Base-by-base conservation (phyloP, 257 asterid genomes). In the Nicotiana obtusifolia region DNA sequence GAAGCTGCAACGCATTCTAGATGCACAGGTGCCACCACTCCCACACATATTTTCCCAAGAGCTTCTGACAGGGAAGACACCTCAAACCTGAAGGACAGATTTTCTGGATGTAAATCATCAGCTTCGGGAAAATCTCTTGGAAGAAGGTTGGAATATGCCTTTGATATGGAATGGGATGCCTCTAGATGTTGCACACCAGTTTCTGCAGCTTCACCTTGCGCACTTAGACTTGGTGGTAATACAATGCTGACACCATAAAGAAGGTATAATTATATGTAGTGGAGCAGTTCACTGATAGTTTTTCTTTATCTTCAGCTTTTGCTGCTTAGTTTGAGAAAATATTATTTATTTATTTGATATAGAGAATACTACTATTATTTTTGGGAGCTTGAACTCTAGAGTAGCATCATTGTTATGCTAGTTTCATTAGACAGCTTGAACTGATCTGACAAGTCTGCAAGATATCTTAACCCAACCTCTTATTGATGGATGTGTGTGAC, bases 111-210 rank as follows among this genome's bases (percentile, higher is more conserved):
- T 82, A 90, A 87, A 83, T 83, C 87, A 69, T 80, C 85, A 37
- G 77, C 73, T 78, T 24, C 53, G 16, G 94, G 89, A 44, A 88
- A 83, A 77, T 82, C 90, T 78, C 86, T 91, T 75, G 95, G 82
- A 82, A 88, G 94, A 80, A 87, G 92, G 64, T 80, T 93, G 86
- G 94, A 91, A 53, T 84, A 89, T 84, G 91, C 87, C 20, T 91
- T 88, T 78, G 93, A 92, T 81, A 78, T 77, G 89, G 97, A 89
- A 90, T 88, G 88, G 92, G 90, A 88, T 76, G 77, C 89, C 5
- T 37, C 86, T 31, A 81, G 86, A 82, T 78, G 82, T 47, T 61
- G 84, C 62, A 80, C 87, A 77, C 88, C 91, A 59, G 90, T 83
- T 78, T 85, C 90, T 64, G 56, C 86, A 67, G 80, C 85, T 61